A percentile compares a stretch with the other conserved stretches of the same genome.
phyloP scores from a whole-genome alignment of 2,329 filamentous ascomycete species.

The Paraphoma chrysanthemicola region DNA sequence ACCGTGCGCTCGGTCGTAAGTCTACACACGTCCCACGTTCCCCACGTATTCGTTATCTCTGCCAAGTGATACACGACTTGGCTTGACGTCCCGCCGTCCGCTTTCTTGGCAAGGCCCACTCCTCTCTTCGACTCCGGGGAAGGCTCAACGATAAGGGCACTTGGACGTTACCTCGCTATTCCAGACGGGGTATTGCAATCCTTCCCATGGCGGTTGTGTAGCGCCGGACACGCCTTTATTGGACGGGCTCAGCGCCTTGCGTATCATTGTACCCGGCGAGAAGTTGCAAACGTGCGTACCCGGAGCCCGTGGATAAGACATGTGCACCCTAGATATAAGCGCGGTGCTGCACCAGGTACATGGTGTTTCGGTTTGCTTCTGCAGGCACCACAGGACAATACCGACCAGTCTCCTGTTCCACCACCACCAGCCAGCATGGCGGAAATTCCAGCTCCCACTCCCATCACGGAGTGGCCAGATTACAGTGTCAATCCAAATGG shows the following conservation, averaged over 20 bases:
- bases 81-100: conserved; percentile 22
- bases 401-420: background rate
- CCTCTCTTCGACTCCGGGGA: conserved; percentile 17
- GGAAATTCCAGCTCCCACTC: conserved; percentile 33
- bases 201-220: conserved; percentile 15
- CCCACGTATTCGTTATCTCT: conserved; percentile 35
- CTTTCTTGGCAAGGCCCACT: conserved; percentile 26
- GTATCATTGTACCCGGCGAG: conserved; percentile 8
- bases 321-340: conserved; percentile 16
- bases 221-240: conserved; percentile 6
- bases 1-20: background rate
- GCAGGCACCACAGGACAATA: background rate
- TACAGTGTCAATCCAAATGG: conserved; percentile 50
- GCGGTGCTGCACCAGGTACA: background rate
- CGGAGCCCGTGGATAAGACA: conserved; percentile 15
- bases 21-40: conserved; percentile 10
- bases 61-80: conserved; percentile 28
- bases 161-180: conserved; percentile 16
- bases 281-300: background rate
- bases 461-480: conserved; percentile 53
- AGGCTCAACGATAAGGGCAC: conserved; percentile 32
- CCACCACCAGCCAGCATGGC: conserved; percentile 25
- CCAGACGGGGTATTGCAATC: conserved; percentile 21
- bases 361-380: background rate
- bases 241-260: conserved; percentile 7